Percentiles rank a stretch among this genome's conserved stretches.
phyloP scores from a whole-genome alignment of 805 yeast genomes.

The Sugiyamaella floridensis region DNA sequence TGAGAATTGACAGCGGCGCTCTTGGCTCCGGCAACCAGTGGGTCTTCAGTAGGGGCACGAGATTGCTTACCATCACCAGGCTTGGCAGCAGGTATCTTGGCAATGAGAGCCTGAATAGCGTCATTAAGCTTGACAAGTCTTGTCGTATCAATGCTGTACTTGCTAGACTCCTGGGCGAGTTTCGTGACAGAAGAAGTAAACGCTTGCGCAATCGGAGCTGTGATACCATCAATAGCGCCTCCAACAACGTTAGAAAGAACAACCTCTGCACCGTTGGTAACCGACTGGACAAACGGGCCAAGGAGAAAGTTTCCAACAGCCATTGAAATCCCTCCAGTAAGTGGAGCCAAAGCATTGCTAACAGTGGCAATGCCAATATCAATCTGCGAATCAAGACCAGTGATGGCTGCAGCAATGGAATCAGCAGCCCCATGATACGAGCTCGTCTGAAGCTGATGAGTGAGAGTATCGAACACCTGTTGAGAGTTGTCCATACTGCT shows the following conservation, averaged over 20 bases:
- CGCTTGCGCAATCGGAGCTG: conserved; percentile 2
- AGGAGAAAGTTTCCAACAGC: conserved; percentile 7
- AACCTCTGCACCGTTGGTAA: conserved; percentile 20
- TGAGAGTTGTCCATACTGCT: neutral
- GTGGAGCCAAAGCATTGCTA: conserved; percentile 12
- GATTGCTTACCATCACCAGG: neutral
- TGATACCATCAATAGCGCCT: conserved; percentile 16
- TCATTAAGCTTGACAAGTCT: neutral
- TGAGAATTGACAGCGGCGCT: neutral
- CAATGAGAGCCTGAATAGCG: neutral
- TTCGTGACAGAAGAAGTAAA: neutral
- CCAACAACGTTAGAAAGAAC: conserved; percentile 18
- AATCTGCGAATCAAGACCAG: conserved; percentile 27
- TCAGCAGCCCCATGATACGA: conserved; percentile 6
- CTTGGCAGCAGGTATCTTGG: neutral
- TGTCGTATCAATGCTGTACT: neutral
- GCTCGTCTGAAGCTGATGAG: neutral
- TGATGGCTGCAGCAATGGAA: conserved; percentile 15
- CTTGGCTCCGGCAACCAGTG: neutral
- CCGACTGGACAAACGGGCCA: conserved; percentile 10
- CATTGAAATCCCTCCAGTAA: conserved; percentile 13
- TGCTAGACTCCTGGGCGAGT: neutral
- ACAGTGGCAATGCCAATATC: conserved; percentile 15
- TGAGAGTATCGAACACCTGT: neutral
- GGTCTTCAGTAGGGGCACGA: neutral